Evolutionary conservation across 371 early-diverging fungal species (phyloP).

Genomic region (Mucor mucedo): DNA sequence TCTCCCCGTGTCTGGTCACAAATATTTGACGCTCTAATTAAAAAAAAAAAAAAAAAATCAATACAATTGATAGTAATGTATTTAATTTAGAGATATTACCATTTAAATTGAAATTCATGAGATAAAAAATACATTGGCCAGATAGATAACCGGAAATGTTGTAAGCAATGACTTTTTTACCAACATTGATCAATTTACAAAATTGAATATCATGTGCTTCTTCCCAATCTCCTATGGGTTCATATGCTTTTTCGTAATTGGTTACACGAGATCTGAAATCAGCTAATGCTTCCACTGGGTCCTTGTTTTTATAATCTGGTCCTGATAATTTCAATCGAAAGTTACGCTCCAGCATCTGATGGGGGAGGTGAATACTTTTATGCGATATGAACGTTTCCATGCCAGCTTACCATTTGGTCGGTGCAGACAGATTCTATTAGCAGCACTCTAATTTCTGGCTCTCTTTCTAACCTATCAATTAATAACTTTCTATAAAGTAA

Average conservation of each 20-base stretch:
- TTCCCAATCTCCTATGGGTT: conserved; percentile 79
- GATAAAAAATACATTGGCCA: conserved; percentile 85
- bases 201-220: conserved; percentile 76
- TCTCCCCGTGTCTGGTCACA: conserved; percentile 86
- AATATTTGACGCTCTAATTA: conserved; percentile 72
- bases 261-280: conserved; percentile 80
- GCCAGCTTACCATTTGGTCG: conserved; percentile 50
- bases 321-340: conserved; percentile 82
- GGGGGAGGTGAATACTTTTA: background rate
- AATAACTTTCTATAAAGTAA: conserved; percentile 51
- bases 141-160: conserved; percentile 82
- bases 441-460: conserved; percentile 63
- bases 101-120: conserved; percentile 79
- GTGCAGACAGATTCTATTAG: conserved; percentile 82
- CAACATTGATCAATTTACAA: conserved; percentile 86
- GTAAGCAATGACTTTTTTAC: conserved; percentile 83
- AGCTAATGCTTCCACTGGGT: conserved; percentile 68
- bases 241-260: conserved; percentile 86
- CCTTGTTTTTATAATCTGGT: conserved; percentile 82
- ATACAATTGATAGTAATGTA: too few species aligned
- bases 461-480: conserved; percentile 63
- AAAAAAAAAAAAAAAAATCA: background rate
- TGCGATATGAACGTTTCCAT: background rate
- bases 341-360: conserved; percentile 73
- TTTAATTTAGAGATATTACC: conserved; percentile 28